These are phyloP conservation scores for Gamarada debralockiae DNA, from an alignment of 495 filamentous ascomycete genomes.

Conservation along the genomic window DNA sequence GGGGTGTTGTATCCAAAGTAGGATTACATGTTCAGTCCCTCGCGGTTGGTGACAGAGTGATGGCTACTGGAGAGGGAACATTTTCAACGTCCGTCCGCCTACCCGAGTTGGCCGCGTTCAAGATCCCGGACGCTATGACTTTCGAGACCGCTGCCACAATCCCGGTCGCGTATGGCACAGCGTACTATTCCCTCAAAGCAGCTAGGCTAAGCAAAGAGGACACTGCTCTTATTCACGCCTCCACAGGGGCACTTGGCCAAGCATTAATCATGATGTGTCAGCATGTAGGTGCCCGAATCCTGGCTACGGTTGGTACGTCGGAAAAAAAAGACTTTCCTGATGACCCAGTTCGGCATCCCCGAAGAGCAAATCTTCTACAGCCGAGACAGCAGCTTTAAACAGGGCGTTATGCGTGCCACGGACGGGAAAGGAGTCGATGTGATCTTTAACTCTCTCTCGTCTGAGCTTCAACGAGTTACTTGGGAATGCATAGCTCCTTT, in stretches of 20 bases:
- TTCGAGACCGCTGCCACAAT: slow-evolving; percentile 51
- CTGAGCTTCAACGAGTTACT: slow-evolving; percentile 37
- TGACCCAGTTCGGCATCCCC: slow-evolving; percentile 44
- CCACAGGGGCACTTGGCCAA: slow-evolving; percentile 56
- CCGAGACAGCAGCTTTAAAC: slow-evolving; percentile 36
- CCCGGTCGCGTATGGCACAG: slow-evolving; percentile 52
- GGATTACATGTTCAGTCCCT: slow-evolving; percentile 39
- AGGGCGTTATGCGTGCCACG: slow-evolving; percentile 44
- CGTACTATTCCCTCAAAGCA: slow-evolving; percentile 48
- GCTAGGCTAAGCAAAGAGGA: slow-evolving; percentile 46
- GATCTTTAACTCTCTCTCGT: slow-evolving; percentile 56
- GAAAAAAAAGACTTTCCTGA: slow-evolving; percentile 50
- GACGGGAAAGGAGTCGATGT: slow-evolving; percentile 57
- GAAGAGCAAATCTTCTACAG: slow-evolving; percentile 52
- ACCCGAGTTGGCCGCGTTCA: slow-evolving; percentile 32
- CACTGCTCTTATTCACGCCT: slow-evolving; percentile 56
- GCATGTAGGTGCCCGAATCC: slow-evolving; percentile 47
- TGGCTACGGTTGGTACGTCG: slow-evolving; percentile 46
- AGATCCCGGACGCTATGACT: slow-evolving; percentile 45
- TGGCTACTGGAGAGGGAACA: not conserved
- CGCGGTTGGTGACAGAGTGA: slow-evolving; percentile 48
- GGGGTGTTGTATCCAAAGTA: slow-evolving; percentile 47
- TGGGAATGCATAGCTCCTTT: slow-evolving; percentile 42
- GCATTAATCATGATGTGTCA: slow-evolving; percentile 53
- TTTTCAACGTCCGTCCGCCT: slow-evolving; percentile 33